Base-by-base conservation (phyloP, 129 eudicot genomes). In the Sambucus nigra region DNA sequence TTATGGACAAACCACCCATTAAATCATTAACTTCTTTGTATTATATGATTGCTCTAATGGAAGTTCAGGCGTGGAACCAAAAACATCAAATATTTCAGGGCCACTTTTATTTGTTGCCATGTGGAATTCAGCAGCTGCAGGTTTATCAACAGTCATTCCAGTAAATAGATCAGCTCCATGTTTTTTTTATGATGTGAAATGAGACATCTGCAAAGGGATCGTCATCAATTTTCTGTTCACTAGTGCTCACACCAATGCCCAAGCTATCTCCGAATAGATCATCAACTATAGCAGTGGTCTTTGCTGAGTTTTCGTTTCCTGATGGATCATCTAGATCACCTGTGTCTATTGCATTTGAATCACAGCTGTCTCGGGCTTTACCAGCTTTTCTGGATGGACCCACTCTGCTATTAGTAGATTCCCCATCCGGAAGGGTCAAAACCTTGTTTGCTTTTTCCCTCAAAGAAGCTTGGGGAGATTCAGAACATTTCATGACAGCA, bases 201-300 rank as follows among this genome's bases (percentile, higher is more conserved):
- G 95, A 77, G 53, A 91, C 99, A 77, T 91, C 98, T 28, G 98
- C 94, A 74, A 91, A 91, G 13, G 98, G 98, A 25, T 91, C 98
- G 52, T 86, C 95, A 27, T 61, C 73, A 45, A 48, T 54, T 58
- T 68, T 73, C 18, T 61, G 77, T 64, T 67, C 84, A 38, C 53
- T 51, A 39, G 67, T 31, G 53, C 62, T 62, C 46, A 66, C 54
- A 40, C 55, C 59, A 57, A 51, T 62, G 46, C 68, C 48, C 39
- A 42, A 53, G 53, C 57, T 57, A 70, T 81, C 95, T 28, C 74
- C 77, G 57, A 91, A 77, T 22, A 91, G 53, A 55, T 80, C 94
- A 74, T 85, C 78, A 55, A 72, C 63, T 57, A 77, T 56, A 31
- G 76, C 76, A 38, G 80, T 57, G 56, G 73, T 28, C n/a, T n/a